phyloP scores from a whole-genome alignment of 495 filamentous ascomycete species.

The Barbatosphaeria neglecta region DNA sequence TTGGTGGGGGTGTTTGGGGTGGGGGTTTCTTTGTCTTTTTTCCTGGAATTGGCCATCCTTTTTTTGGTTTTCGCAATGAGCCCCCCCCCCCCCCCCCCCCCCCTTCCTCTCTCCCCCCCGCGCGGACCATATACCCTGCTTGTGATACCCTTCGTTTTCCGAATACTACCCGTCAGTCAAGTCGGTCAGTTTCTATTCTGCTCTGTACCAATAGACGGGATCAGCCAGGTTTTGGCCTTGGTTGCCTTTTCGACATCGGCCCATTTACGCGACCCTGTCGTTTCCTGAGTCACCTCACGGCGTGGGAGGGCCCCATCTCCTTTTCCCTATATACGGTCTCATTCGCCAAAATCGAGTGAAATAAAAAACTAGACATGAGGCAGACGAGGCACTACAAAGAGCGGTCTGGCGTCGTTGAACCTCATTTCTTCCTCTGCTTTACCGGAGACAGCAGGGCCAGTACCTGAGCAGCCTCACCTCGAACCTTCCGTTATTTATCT shows the following conservation, averaged over 20 bases:
- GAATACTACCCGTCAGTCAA: background rate
- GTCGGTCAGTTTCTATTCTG: background rate
- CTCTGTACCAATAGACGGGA: background rate
- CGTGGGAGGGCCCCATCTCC: background rate
- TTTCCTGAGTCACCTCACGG: background rate
- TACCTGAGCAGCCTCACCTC: background rate
- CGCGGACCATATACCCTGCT: background rate
- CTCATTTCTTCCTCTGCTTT: background rate
- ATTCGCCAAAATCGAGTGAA: background rate
- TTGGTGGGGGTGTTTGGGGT: no score
- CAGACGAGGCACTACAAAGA: background rate
- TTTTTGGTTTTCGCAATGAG: no score
- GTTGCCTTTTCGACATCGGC: background rate
- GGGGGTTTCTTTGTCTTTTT: no score
- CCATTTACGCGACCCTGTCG: background rate
- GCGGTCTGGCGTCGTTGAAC: background rate
- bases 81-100: background rate
- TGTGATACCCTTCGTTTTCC: background rate
- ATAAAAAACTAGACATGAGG: no score
- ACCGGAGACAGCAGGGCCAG: background rate
- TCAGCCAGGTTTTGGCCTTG: background rate
- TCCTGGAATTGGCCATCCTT: no score
- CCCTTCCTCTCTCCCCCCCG: background rate
- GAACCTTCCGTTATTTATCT: constrained; percentile 3
- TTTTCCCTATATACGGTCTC: background rate